Evolutionary conservation across 1,284 basidiomycete species (phyloP).

Genomic region (Rhodotorula sp.): DNA sequence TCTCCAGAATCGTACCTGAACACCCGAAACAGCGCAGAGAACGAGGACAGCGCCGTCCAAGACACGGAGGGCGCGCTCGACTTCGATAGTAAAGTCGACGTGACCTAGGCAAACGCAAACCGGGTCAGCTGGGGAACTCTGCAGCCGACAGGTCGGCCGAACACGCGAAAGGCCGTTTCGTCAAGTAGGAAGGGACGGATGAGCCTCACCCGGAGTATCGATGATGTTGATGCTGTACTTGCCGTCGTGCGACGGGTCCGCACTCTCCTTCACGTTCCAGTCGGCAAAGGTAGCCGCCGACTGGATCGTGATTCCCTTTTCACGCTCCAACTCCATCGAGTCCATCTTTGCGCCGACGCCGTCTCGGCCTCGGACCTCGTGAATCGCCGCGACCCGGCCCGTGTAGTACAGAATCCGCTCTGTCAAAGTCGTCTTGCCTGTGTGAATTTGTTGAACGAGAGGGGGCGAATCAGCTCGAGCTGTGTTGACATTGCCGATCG

Average conservation of each 20-base stretch:
- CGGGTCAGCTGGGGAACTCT: neutral
- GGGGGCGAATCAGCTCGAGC: conserved; percentile 1
- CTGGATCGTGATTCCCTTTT: conserved; percentile 99
- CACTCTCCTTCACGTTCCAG: conserved; percentile 64
- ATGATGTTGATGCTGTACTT: conserved; percentile 96
- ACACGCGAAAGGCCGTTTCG: neutral
- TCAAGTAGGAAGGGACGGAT: too few relatives aligned
- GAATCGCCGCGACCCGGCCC: conserved; percentile 91
- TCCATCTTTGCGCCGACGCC: conserved; percentile 99
- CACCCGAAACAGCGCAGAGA: conserved; percentile 93
- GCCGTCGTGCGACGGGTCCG: conserved; percentile 60
- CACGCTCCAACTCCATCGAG: conserved; percentile 97
- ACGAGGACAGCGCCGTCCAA: conserved; percentile 96
- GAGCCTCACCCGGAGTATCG: conserved; percentile 79
- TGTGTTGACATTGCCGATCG: neutral
- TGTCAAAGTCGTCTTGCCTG: conserved; percentile 96
- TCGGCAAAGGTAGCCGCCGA: conserved; percentile 97
- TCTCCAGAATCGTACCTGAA: conserved; percentile 63
- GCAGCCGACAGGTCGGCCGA: too few relatives aligned
- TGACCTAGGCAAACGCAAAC: conserved; percentile 61
- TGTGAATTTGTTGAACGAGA: conserved; percentile 52
- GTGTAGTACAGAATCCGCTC: conserved; percentile 97
- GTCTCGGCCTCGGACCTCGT: conserved; percentile 93
- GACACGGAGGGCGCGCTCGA: conserved; percentile 93
- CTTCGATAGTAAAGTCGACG: conserved; percentile 99